Conservation (phyloP, 2,329 filamentous ascomycete genomes). For the Chaetothyriales sp. region DNA sequence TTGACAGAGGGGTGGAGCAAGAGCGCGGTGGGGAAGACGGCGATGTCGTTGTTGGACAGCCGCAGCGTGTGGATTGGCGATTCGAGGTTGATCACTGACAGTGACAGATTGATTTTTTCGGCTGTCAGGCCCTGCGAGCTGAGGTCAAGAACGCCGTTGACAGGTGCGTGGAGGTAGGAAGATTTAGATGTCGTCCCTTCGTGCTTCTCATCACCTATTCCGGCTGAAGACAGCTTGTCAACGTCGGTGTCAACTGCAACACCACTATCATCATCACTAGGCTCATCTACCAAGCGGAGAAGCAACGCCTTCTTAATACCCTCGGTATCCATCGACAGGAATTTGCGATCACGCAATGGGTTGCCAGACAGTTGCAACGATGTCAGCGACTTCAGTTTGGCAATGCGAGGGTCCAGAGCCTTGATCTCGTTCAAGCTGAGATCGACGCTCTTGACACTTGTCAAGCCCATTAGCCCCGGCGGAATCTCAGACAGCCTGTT, state of each 20-base stretch:
- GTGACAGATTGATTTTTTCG: slow-evolving; percentile 38
- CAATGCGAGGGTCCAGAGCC: slow-evolving; percentile 58
- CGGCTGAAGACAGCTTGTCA: slow-evolving; percentile 30
- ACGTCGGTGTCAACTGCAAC: slow-evolving; percentile 29
- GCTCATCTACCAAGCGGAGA: slow-evolving; percentile 54
- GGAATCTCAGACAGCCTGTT: slow-evolving; percentile 34
- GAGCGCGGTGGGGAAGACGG: slow-evolving; percentile 48
- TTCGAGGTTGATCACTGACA: slow-evolving; percentile 39
- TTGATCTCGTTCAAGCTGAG: slow-evolving; percentile 75
- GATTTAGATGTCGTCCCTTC: no score
- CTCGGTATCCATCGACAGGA: slow-evolving; percentile 62
- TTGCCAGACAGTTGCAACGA: slow-evolving; percentile 75
- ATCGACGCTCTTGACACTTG: slow-evolving; percentile 57
- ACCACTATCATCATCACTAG: slow-evolving; percentile 29
- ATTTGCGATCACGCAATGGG: slow-evolving; percentile 75
- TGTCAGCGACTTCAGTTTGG: slow-evolving; percentile 60
- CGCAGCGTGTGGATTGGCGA: slow-evolving; percentile 27
- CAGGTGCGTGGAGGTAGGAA: slow-evolving; percentile 3
- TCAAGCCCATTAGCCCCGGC: slow-evolving; percentile 10
- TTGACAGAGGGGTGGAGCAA: slow-evolving; percentile 50
- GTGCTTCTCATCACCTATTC: not conserved
- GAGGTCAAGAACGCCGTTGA: slow-evolving; percentile 44
- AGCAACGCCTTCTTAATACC: slow-evolving; percentile 55
- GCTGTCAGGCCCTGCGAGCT: slow-evolving; percentile 32
- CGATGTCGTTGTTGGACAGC: slow-evolving; percentile 64